Evolutionary conservation across 2,329 filamentous ascomycete genomes (phyloP).

Genomic region (Stromatinia cepivora): DNA sequence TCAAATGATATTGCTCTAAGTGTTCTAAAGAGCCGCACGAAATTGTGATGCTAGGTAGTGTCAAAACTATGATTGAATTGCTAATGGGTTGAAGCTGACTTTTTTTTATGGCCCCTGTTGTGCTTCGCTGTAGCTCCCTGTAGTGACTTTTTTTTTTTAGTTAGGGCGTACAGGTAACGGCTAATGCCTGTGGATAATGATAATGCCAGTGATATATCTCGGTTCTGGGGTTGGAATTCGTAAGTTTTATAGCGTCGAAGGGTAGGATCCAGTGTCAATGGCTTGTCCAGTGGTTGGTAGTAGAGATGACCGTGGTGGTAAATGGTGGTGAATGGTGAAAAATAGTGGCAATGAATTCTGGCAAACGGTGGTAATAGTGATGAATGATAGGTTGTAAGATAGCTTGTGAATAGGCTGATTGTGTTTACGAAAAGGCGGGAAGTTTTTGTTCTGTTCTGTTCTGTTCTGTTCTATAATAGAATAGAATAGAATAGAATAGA

Average conservation of each 20-base stretch:
- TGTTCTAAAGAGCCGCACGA: neutral
- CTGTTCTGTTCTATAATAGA: neutral
- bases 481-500: neutral
- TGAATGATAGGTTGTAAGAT: neutral
- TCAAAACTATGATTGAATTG: slow-evolving; percentile 9
- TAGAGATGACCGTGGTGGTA: neutral
- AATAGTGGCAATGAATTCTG: neutral
- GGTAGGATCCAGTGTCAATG: neutral
- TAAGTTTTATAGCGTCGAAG: neutral
- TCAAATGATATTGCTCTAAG: slow-evolving; percentile 9
- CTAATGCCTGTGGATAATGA: slow-evolving; percentile 5
- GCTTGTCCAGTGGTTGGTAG: neutral
- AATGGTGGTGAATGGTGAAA: neutral
- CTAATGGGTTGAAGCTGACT: slow-evolving; percentile 9
- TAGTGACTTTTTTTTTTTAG: slow-evolving; percentile 1
- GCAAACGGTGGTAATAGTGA: neutral
- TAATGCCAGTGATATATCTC: slow-evolving; percentile 2
- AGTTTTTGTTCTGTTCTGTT: neutral
- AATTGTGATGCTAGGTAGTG: neutral
- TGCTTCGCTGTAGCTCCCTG: slow-evolving; percentile 3
- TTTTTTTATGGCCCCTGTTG: slow-evolving; percentile 16
- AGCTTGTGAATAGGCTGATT: neutral
- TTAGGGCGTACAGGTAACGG: slow-evolving; percentile 6
- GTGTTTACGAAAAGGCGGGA: neutral
- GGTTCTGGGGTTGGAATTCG: slow-evolving; percentile 7